Evolutionary conservation across 495 filamentous ascomycete species (phyloP).

Genomic region (Hyphodiscus hymeniophilus): DNA sequence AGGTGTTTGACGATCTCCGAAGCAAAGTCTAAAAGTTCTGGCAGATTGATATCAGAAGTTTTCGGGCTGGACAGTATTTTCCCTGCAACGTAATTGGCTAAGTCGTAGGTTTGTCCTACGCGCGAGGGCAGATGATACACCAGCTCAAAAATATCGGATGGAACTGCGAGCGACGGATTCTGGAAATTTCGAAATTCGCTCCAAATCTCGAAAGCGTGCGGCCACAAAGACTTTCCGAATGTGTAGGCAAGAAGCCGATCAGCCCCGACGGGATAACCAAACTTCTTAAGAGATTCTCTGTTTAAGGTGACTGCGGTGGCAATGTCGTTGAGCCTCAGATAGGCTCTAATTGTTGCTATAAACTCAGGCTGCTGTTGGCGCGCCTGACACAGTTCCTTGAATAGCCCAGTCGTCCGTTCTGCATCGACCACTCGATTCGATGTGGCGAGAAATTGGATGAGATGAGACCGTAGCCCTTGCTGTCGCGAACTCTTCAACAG

Average conservation of each 20-base stretch:
- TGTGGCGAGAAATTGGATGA: constrained; percentile 28
- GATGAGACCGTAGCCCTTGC: constrained; percentile 3
- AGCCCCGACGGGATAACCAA: constrained; percentile 22
- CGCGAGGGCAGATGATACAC: constrained; percentile 5
- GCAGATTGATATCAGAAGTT: not conserved
- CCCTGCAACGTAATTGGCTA: constrained; percentile 4
- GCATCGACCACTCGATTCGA: constrained; percentile 29
- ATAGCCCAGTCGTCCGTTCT: constrained; percentile 32
- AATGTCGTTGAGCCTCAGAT: constrained; percentile 23
- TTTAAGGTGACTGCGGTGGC: constrained; percentile 28
- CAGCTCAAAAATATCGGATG: not conserved
- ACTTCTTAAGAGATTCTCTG: constrained; percentile 15
- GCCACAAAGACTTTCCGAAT: constrained; percentile 23
- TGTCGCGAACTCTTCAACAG: constrained; percentile 13
- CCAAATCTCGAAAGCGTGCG: constrained; percentile 5
- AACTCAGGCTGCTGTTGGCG: constrained; percentile 5
- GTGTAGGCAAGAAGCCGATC: constrained; percentile 26
- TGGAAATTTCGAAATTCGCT: constrained; percentile 14
- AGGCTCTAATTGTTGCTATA: constrained; percentile 11
- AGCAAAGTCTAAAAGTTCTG: not conserved
- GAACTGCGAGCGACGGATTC: not conserved
- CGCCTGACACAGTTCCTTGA: constrained; percentile 22
- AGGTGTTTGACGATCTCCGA: constrained; percentile 3
- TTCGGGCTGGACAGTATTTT: not conserved
- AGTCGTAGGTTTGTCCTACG: not conserved